These are phyloP conservation scores for Gonapodya prolifera DNA, from an alignment of 192 early-diverging fungal genomes.

Conservation along the genomic window DNA sequence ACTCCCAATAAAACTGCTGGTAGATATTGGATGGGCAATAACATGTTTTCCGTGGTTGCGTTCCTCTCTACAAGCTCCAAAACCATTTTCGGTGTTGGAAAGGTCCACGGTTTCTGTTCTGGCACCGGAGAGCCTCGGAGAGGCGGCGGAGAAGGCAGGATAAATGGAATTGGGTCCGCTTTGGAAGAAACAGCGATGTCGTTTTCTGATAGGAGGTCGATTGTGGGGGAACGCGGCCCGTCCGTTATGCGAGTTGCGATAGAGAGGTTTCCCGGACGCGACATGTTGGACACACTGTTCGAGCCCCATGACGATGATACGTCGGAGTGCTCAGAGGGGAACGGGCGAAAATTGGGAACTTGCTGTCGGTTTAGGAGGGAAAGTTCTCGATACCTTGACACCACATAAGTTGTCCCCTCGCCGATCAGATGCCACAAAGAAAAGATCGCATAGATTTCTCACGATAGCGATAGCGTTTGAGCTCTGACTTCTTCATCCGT, in stretches of 20 bases:
- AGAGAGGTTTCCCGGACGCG: no score
- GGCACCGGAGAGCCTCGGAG: background rate
- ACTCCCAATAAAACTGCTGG: slow-evolving; percentile 85
- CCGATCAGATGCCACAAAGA: no score
- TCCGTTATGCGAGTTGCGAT: no score
- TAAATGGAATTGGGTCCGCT: background rate
- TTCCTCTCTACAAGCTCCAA: background rate
- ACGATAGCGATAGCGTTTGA: background rate
- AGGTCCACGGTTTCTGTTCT: background rate
- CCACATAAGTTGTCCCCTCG: background rate
- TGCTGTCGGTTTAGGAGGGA: background rate
- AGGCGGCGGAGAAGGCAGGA: background rate
- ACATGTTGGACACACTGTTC: background rate
- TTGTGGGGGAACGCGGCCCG: background rate
- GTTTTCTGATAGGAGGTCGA: background rate
- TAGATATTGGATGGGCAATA: slow-evolving; percentile 15
- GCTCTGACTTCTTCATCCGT: background rate
- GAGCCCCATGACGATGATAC: background rate
- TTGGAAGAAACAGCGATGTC: background rate
- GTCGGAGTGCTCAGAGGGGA: background rate
- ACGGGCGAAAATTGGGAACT: background rate
- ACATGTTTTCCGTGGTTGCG: background rate
- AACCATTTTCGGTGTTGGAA: background rate
- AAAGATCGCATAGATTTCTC: background rate
- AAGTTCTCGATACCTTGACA: background rate